A percentile compares a stretch with the other conserved stretches of the same genome.
Evolutionary conservation across 2,329 filamentous ascomycete genomes (phyloP).

Genomic region (Stachybotrys echinatus): DNA sequence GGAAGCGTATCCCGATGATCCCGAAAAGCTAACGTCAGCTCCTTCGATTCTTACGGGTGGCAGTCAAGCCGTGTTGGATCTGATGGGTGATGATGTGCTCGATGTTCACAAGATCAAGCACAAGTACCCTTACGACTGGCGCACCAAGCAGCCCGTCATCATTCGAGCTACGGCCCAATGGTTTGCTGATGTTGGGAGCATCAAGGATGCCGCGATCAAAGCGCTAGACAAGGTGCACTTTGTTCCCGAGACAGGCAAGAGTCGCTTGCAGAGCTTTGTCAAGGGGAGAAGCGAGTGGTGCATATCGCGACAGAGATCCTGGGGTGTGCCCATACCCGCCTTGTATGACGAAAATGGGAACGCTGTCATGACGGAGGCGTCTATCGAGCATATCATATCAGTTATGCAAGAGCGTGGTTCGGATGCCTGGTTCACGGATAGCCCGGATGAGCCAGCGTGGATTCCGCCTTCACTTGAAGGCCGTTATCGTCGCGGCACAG

Average conservation of each 20-base stretch:
- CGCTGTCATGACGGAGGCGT: constrained; percentile 73
- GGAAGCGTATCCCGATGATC: constrained; percentile 69
- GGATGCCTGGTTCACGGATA: constrained; percentile 94
- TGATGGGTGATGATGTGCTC: constrained; percentile 63
- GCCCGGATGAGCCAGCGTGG: constrained; percentile 71
- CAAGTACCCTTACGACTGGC: constrained; percentile 98
- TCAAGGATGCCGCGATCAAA: constrained; percentile 68
- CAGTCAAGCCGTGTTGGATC: constrained; percentile 60
- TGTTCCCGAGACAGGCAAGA: constrained; percentile 67
- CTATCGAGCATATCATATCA: constrained; percentile 77
- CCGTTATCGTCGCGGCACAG: constrained; percentile 68
- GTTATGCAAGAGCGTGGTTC: constrained; percentile 72
- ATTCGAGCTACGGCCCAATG: constrained; percentile 91
- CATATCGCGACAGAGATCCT: constrained; percentile 90
- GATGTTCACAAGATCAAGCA: constrained; percentile 69
- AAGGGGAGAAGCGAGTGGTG: constrained; percentile 92
- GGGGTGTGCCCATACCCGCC: constrained; percentile 94
- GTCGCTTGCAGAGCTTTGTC: constrained; percentile 78
- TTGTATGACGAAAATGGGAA: constrained; percentile 70
- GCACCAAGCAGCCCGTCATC: constrained; percentile 88
- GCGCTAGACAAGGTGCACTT: constrained; percentile 71
- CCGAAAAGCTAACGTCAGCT: constrained; percentile 58
- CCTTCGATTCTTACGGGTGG: constrained; percentile 68
- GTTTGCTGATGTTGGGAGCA: constrained; percentile 87
- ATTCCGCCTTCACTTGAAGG: constrained; percentile 58